A percentile compares a stretch with the other conserved stretches of the same genome.
Evolutionary conservation across 441 rosid species (phyloP).

Genomic region (Arabidopsis hybrid): DNA sequence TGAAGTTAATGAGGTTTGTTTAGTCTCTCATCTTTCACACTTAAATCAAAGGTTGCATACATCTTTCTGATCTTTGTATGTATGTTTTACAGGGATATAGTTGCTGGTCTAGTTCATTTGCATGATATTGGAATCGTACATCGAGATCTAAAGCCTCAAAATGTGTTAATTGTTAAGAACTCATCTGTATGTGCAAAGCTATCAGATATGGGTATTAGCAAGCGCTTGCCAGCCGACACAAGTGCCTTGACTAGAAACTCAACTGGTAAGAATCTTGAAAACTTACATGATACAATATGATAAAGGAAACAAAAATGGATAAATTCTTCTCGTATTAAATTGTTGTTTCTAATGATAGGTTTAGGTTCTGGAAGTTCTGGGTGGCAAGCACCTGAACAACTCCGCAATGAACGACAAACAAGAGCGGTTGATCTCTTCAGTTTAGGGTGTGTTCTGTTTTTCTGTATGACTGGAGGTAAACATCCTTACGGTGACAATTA

Average conservation of each 20-base stretch:
- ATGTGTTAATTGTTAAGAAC: conserved; percentile 79
- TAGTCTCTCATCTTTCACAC: conserved; percentile 3
- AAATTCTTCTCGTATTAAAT: not conserved
- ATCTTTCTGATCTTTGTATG: conserved; percentile 27
- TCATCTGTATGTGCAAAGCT: conserved; percentile 79
- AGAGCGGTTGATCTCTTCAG: conserved; percentile 89
- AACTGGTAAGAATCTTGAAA: conserved; percentile 60
- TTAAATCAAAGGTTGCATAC: conserved; percentile 14
- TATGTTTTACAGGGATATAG: conserved; percentile 73
- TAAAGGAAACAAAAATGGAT: not conserved
- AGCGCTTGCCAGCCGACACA: conserved; percentile 73
- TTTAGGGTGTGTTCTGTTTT: conserved; percentile 91
- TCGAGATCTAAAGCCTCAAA: conserved; percentile 94
- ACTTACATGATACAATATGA: conserved; percentile 11
- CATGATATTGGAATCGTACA: conserved; percentile 94
- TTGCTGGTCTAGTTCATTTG: conserved; percentile 82
- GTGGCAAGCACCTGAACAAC: conserved; percentile 98
- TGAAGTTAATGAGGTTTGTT: conserved; percentile 84
- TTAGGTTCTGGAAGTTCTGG: conserved; percentile 95
- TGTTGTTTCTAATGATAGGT: conserved; percentile 21
- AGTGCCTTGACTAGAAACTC: conserved; percentile 81
- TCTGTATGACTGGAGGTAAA: conserved; percentile 81
- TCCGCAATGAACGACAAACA: conserved; percentile 76
- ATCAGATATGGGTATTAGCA: conserved; percentile 98
- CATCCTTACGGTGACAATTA: conserved; percentile 85